These are phyloP conservation scores for Rubroboletus pulcherrimus DNA, from an alignment of 768 basidiomycete genomes.

Conservation along the genomic window DNA sequence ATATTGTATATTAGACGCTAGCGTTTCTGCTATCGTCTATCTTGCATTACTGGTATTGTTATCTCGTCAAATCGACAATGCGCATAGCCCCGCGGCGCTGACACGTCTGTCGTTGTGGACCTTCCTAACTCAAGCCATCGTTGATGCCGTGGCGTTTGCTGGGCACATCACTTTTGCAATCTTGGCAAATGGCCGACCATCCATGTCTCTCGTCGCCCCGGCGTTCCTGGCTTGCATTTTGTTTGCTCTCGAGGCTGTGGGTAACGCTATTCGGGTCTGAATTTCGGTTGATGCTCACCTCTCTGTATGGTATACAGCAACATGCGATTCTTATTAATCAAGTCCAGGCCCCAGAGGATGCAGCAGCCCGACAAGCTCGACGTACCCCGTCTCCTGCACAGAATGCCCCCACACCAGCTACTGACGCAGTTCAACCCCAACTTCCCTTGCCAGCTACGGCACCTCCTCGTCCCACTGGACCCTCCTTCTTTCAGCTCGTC, in stretches of 20 bases:
- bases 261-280: conserved; percentile 21
- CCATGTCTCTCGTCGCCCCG: conserved; percentile 76
- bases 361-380: conserved; percentile 30
- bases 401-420: conserved; percentile 1
- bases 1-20: conserved; percentile 54
- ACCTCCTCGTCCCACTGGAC: conserved; percentile 13
- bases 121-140: conserved; percentile 72
- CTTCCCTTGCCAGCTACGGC: conserved; percentile 20
- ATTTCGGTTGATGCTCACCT: not conserved
- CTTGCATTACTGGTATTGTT: conserved; percentile 63
- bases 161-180: conserved; percentile 88
- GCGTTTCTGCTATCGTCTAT: conserved; percentile 62
- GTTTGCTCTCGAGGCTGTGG: conserved; percentile 79
- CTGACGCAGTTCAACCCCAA: conserved; percentile 10
- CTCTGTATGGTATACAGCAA: conserved; percentile 49
- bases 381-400: conserved; percentile 5
- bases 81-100: conserved; percentile 74
- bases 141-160: conserved; percentile 83
- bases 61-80: conserved; percentile 69
- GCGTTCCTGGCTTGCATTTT: conserved; percentile 79
- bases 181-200: conserved; percentile 76
- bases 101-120: conserved; percentile 80
- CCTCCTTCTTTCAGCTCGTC: conserved; percentile 45
- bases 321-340: conserved; percentile 77
- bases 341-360: conserved; percentile 76